These are phyloP conservation scores for Epichloe coenophiala DNA, from an alignment of 2,329 filamentous ascomycete genomes.

Conservation along the genomic window DNA sequence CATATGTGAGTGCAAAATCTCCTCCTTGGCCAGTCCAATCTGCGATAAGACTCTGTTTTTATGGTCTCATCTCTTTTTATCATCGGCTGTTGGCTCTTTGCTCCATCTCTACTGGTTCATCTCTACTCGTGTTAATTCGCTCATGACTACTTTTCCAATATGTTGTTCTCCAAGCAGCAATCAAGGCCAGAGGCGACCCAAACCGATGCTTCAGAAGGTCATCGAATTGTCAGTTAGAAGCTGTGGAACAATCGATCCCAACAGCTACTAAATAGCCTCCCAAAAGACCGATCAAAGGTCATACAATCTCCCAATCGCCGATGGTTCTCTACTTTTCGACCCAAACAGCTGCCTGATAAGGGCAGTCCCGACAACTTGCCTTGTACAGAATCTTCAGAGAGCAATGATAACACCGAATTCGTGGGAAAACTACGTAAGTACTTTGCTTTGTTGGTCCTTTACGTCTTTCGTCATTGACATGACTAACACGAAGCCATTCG, in stretches of 20 bases:
- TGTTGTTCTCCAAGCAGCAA: slow-evolving; percentile 11
- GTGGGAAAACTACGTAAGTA: not conserved
- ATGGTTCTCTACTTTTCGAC: slow-evolving; percentile 11
- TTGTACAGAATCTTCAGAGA: not conserved
- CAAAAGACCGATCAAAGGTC: slow-evolving; percentile 1
- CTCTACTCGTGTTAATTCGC: slow-evolving; percentile 1
- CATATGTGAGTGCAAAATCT: not conserved
- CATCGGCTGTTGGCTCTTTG: slow-evolving; percentile 2
- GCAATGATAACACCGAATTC: not conserved
- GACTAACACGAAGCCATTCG: not conserved
- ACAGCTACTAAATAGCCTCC: slow-evolving; percentile 2
- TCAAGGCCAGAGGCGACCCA: slow-evolving; percentile 5
- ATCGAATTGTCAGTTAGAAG: slow-evolving; percentile 13
- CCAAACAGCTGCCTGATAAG: not conserved
- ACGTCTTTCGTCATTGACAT: no score
- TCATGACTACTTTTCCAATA: slow-evolving; percentile 9
- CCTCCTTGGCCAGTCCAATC: not conserved
- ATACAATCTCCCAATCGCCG: slow-evolving; percentile 3
- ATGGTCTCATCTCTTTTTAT: slow-evolving; percentile 1
- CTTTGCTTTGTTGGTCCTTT: not conserved
- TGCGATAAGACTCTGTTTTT: not conserved
- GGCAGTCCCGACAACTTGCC: not conserved
- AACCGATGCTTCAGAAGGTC: slow-evolving; percentile 2
- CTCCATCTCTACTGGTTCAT: slow-evolving; percentile 3
- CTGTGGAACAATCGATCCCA: slow-evolving; percentile 14